Conservation (phyloP, 2,329 filamentous ascomycete genomes). For the Trichoderma brevicompactum region DNA sequence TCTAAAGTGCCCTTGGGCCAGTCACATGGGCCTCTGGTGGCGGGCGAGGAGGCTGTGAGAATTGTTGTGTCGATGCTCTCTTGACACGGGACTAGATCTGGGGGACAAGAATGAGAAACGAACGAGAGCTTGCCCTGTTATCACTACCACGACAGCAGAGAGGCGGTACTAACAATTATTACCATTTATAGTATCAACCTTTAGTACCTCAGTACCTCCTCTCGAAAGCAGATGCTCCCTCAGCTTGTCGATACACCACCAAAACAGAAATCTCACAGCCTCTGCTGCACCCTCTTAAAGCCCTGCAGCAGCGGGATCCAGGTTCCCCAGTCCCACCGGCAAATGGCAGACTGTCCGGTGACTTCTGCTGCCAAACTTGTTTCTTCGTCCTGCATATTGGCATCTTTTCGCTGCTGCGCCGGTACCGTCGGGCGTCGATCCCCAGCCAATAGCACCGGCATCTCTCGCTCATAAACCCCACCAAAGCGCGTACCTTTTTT, state of each 20-base stretch:
- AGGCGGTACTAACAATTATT: too few relatives aligned
- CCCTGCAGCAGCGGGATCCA: background rate
- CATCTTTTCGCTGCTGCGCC: background rate
- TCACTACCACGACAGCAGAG: too few relatives aligned
- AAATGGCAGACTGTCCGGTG: conserved; percentile 15
- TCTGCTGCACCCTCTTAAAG: background rate
- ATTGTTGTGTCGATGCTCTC: conserved; percentile 3
- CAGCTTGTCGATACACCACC: too few relatives aligned
- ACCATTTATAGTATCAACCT: too few relatives aligned
- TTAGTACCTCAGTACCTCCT: too few relatives aligned
- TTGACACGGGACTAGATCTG: background rate
- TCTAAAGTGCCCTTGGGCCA: too few relatives aligned
- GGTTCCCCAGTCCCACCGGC: conserved; percentile 2
- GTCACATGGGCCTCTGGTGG: too few relatives aligned
- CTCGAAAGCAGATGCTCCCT: too few relatives aligned
- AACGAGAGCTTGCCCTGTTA: too few relatives aligned
- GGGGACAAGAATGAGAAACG: too few relatives aligned
- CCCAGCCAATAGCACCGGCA: conserved; percentile 7
- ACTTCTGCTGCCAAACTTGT: background rate
- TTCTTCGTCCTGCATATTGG: conserved; percentile 22
- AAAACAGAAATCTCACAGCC: background rate
- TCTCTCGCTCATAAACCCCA: conserved; percentile 8
- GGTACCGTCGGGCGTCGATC: background rate
- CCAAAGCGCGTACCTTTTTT: conserved; percentile 7
- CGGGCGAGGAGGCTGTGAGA: too few relatives aligned